A percentile compares a stretch with the other conserved stretches of the same genome.
Conservation (phyloP, 257 asterid species). For the Cordia subcordata region DNA sequence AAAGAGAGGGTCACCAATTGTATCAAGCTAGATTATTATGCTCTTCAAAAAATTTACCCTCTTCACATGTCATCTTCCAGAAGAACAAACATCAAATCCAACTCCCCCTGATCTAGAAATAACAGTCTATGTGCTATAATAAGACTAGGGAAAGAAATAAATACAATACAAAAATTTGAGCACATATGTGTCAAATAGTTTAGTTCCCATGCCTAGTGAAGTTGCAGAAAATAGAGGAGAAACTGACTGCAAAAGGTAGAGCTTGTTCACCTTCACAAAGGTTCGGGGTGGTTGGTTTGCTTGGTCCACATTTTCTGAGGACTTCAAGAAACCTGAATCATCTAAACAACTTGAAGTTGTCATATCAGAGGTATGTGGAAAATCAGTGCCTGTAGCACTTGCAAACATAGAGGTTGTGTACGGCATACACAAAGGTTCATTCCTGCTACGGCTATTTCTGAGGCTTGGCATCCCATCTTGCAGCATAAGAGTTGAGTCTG, state of each 20-base stretch:
- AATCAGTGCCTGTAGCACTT: constrained; percentile 43
- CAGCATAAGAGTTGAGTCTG: constrained; percentile 45
- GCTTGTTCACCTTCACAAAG: constrained; percentile 75
- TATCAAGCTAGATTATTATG: too few species aligned
- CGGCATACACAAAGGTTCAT: constrained; percentile 51
- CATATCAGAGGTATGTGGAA: constrained; percentile 68
- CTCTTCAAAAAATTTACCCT: too few species aligned
- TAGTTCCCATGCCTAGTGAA: neutral
- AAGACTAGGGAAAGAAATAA: too few species aligned
- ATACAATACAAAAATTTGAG: too few species aligned
- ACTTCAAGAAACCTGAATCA: constrained; percentile 83
- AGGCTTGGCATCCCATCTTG: constrained; percentile 46
- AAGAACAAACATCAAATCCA: neutral
- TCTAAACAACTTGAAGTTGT: constrained; percentile 78
- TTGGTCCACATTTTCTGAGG: constrained; percentile 77
- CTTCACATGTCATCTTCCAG: neutral
- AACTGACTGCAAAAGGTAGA: neutral
- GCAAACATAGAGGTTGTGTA: constrained; percentile 48
- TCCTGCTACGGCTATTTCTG: constrained; percentile 34
- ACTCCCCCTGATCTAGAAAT: neutral
- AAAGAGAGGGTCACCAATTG: too few species aligned
- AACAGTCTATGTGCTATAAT: too few species aligned
- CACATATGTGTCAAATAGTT: neutral
- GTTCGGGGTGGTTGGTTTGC: constrained; percentile 47
- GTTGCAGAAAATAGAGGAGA: neutral